Percentiles rank a stretch among this genome's conserved stretches.
These are phyloP conservation scores for Paramecium pentaurelia DNA, from an alignment of 73 alveolate genomes.

Conservation along the genomic window DNA sequence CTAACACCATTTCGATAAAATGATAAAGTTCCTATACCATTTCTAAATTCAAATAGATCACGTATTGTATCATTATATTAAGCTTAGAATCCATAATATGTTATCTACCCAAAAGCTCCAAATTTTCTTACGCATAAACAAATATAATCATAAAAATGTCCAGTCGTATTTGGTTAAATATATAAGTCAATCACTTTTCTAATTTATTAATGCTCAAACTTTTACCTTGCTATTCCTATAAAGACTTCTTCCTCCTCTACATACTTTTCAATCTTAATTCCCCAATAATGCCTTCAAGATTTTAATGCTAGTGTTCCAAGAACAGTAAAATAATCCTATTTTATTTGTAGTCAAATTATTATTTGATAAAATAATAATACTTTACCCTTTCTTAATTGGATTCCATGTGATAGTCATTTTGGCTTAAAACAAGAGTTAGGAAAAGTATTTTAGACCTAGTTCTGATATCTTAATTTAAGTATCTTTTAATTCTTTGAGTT, in stretches of 20 bases:
- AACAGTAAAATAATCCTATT: slow-evolving; percentile 51
- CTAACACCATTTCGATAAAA: slow-evolving; percentile 56
- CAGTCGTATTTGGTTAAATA: not conserved
- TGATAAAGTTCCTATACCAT: slow-evolving; percentile 50
- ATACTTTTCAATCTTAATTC: slow-evolving; percentile 44
- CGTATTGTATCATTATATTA: slow-evolving; percentile 54
- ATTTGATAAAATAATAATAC: slow-evolving; percentile 17
- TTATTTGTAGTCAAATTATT: slow-evolving; percentile 47
- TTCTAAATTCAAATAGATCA: slow-evolving; percentile 45
- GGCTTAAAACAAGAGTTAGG: not conserved
- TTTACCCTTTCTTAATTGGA: slow-evolving; percentile 31
- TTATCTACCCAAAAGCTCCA: slow-evolving; percentile 28
- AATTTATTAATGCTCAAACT: not conserved
- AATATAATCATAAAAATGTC: slow-evolving; percentile 60
- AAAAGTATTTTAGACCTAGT: not conserved
- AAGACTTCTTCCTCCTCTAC: slow-evolving; percentile 66
- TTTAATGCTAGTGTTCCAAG: slow-evolving; percentile 45
- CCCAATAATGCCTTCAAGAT: slow-evolving; percentile 63
- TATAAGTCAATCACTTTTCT: slow-evolving; percentile 21
- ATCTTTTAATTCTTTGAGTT: slow-evolving; percentile 5
- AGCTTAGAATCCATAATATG: slow-evolving; percentile 54
- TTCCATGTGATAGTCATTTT: slow-evolving; percentile 53
- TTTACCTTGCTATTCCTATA: slow-evolving; percentile 59
- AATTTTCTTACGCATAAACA: slow-evolving; percentile 51
- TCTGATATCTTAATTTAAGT: not conserved